Conservation (phyloP, 2,329 filamentous ascomycete species). For the Calonectria naviculata region DNA sequence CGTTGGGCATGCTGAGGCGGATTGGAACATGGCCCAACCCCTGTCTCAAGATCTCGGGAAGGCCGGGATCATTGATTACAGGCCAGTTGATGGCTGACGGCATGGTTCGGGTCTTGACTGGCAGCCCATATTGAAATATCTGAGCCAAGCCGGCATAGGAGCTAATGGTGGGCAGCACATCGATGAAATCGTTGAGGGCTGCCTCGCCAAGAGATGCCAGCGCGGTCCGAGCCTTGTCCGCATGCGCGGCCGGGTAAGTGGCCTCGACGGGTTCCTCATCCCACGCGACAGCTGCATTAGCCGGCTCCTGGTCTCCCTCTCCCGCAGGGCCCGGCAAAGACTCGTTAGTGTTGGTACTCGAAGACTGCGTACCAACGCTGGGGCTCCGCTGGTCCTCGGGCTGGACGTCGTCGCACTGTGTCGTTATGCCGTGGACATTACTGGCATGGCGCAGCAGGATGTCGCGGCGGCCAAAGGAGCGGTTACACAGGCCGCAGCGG, state of each 20-base stretch:
- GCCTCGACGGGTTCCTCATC: neutral
- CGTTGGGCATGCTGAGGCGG: neutral
- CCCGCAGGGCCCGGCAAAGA: neutral
- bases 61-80: neutral
- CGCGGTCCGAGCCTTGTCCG: neutral
- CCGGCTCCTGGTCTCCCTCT: neutral
- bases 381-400: neutral
- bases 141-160: neutral
- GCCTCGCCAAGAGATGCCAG: neutral
- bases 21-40: neutral
- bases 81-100: neutral
- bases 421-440: neutral
- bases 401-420: neutral
- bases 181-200: neutral
- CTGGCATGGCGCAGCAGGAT: neutral
- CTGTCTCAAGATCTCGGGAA: conserved; percentile 5
- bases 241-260: neutral
- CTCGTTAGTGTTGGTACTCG: neutral
- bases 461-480: neutral
- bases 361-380: neutral
- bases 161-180: neutral
- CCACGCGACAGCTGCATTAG: neutral
- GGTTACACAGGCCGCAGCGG: neutral
- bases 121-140: neutral
- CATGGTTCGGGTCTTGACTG: neutral